A percentile compares a stretch with the other conserved stretches of the same genome.
phyloP scores from a whole-genome alignment of 2,329 filamentous ascomycete species.

The Pseudopithomyces chartarum region DNA sequence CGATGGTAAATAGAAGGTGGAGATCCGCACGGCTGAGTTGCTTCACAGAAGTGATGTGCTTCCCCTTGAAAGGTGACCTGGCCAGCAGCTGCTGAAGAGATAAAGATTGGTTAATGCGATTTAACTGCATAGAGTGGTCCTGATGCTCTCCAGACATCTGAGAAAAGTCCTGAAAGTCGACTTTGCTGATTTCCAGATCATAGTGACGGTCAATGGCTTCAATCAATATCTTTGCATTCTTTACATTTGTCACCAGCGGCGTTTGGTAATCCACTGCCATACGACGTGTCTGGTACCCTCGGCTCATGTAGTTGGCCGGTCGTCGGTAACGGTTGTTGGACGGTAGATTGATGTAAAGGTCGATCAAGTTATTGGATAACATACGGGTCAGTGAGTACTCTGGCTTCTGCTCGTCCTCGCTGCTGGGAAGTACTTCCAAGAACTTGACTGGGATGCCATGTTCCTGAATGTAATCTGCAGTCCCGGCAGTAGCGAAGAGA shows the following conservation, averaged over 20 bases:
- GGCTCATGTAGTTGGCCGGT: constrained; percentile 97
- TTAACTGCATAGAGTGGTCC: constrained; percentile 45
- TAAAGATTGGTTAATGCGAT: constrained; percentile 61
- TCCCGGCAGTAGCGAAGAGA: constrained; percentile 93
- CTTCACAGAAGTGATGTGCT: constrained; percentile 89
- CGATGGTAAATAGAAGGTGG: constrained; percentile 92
- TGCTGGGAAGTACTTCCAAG: constrained; percentile 73
- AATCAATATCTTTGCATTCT: constrained; percentile 96
- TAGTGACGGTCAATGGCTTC: constrained; percentile 92
- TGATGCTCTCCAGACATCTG: constrained; percentile 42
- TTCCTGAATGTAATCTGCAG: constrained; percentile 93
- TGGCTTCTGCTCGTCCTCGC: constrained; percentile 79
- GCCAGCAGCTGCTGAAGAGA: constrained; percentile 74
- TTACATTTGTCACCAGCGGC: constrained; percentile 96
- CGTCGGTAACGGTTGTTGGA: constrained; percentile 97
- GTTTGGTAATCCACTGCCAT: constrained; percentile 99
- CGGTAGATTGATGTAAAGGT: constrained; percentile 98
- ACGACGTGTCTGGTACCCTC: constrained; percentile 92
- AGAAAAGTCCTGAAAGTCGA: constrained; percentile 87
- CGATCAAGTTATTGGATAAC: constrained; percentile 95
- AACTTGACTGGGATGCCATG: constrained; percentile 92
- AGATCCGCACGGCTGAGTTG: constrained; percentile 88
- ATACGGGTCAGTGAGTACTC: constrained; percentile 98
- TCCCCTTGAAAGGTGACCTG: constrained; percentile 83
- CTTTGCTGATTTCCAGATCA: constrained; percentile 77